These are phyloP conservation scores for Taphrina flavorubra DNA, from an alignment of 1,139 yeast genomes.

Conservation along the genomic window DNA sequence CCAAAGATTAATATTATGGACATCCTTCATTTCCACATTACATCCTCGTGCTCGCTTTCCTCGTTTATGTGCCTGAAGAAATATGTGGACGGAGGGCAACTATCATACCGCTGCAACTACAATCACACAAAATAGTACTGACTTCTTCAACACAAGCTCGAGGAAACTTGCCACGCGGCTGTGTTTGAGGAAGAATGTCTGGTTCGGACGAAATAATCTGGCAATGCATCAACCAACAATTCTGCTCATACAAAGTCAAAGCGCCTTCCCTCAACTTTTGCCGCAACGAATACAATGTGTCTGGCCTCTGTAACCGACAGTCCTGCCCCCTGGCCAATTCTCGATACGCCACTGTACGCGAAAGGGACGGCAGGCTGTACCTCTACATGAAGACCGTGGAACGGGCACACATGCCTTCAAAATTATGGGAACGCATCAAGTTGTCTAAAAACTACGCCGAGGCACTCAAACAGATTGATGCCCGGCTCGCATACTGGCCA, in stretches of 20 bases:
- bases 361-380: constrained; percentile 83
- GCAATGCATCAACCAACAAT: constrained; percentile 89
- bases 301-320: constrained; percentile 88
- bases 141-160: not conserved
- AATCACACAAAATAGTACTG: not conserved
- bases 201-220: constrained; percentile 67
- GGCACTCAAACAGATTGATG: constrained; percentile 86
- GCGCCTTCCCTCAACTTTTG: constrained; percentile 42
- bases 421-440: constrained; percentile 91
- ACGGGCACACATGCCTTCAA: constrained; percentile 92
- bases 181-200: not conserved
- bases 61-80: constrained; percentile 15
- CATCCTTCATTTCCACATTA: constrained; percentile 11
- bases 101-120: not conserved
- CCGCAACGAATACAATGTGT: constrained; percentile 74
- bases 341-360: constrained; percentile 91
- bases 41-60: not conserved
- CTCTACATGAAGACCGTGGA: constrained; percentile 97
- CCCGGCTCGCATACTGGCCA: constrained; percentile 88
- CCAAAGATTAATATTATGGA: too few species aligned
- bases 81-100: constrained; percentile 12
- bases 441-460: constrained; percentile 83
- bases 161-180: not conserved
- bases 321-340: constrained; percentile 97
- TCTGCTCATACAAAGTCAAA: constrained; percentile 84